Conservation (phyloP, 768 basidiomycete species). For the Lyophyllum atratum region DNA sequence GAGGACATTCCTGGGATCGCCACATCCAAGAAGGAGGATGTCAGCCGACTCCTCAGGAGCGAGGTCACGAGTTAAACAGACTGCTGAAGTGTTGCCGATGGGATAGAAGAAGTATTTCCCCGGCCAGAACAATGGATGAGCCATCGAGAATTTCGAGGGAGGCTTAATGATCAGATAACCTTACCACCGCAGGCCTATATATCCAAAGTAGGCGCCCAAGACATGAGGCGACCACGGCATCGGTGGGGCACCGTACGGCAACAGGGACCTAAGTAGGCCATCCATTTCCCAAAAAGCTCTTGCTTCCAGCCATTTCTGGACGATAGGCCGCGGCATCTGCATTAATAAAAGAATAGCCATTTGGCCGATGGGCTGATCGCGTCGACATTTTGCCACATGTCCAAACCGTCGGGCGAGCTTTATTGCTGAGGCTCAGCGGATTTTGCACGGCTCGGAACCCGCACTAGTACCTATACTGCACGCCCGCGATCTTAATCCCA, state of each 20-base stretch:
- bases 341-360: too few species aligned
- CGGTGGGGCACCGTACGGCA: not conserved
- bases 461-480: too few species aligned
- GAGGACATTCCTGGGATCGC: constrained; percentile 56
- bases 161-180: not conserved
- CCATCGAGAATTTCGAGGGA: constrained; percentile 32
- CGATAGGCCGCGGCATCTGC: too few species aligned
- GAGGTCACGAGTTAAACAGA: constrained; percentile 48
- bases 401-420: too few species aligned
- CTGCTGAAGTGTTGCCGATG: constrained; percentile 59
- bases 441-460: too few species aligned
- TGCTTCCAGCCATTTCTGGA: too few species aligned
- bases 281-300: not conserved
- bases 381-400: too few species aligned
- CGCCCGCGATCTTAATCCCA: too few species aligned
- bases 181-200: not conserved
- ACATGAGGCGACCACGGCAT: not conserved
- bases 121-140: constrained; percentile 45
- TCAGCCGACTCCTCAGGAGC: constrained; percentile 47
- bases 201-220: not conserved
- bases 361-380: too few species aligned
- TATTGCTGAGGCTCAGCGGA: too few species aligned
- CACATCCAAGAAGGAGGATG: constrained; percentile 57
- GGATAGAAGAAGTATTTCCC: constrained; percentile 55
- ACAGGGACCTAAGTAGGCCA: not conserved